Base-by-base conservation (phyloP, 805 yeast genomes). In the Komagataella mondaviorum region DNA sequence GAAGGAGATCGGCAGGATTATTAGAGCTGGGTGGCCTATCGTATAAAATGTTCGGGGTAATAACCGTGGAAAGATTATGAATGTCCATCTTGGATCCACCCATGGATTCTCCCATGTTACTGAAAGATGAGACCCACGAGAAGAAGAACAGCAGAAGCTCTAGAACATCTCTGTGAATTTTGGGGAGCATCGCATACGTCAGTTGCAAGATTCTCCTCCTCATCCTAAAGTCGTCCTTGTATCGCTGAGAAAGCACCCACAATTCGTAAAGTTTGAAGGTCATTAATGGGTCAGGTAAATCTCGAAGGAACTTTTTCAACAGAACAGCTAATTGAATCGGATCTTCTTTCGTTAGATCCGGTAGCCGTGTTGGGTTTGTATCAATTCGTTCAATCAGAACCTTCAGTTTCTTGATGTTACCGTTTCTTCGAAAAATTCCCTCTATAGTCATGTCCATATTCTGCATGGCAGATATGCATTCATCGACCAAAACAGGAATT, bases 401-500 rank as follows among this genome's bases (percentile, higher is more conserved):
- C 57, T 84, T 79, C 49, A 91, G 71, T 47, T 86, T 76, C 59
- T 89, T 81, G 61, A 93, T 90, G 63, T 93, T 93, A 60, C 99
- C 99, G 63, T 93, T 93, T 62, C 90, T 85, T 60, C 99, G 79
- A 75, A 93, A 93, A 4, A 93, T 84, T 54, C 99, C 99, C 66
- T 93, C 99, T 30, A 83, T 89, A 2, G 97, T 87, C 84, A 91
- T 80, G 66, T 93, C 98, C 73, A 87, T 88, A 54, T 85, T 91
- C 51, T 87, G 78, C 71, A 93, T 77, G 0, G 95, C 86, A 30
- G 80, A 77, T 43, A 93, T 80, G 16, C 90, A 70, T 60, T 93
- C 98, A 59, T 91, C 98, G 46, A 93, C 74, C 44, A 93, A 71
- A 48, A 87, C 75, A 0, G 99, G 99, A 46, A 93, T 85, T 44